Base-by-base conservation (phyloP, 1,139 yeast genomes). In the Candida albicans region DNA sequence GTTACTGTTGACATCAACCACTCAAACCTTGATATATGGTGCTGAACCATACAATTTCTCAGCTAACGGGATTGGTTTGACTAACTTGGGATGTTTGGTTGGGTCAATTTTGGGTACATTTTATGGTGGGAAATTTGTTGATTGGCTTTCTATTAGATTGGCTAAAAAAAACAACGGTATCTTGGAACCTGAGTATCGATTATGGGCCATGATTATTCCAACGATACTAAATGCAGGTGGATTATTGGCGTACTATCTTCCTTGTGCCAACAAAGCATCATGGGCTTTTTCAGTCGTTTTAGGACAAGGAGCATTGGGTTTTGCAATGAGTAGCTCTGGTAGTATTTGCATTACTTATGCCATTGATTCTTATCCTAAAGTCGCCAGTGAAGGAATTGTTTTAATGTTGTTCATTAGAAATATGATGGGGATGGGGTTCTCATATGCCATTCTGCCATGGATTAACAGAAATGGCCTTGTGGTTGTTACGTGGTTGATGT, bases 301-400 rank as follows among this genome's bases (percentile, higher is more conserved):
- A 41, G 84, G 84, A 2, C 69, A 77, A 56, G 78, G 58, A 29
- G 59, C 75, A 41, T 68, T 82, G 52, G 86, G 84, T 0, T 79
- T 80, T 55, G 76, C 83, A 39, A 75, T 77, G 73, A 71, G 76
- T 40, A 65, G 81, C 25, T 70, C 79, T 6, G 85, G 85, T 31
- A 79, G 81, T 9, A 64, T 81, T 41, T 65, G 74, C 40, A 67
- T 81, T 55, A 73, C 83, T 0, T 81, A 81, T 51, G 70, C 80
- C 7, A 69, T 80, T 40, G 87, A 82, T 49, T 69, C 79, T 44
- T 81, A 81, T 53, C 82, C 80, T 25, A 72, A 73, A 32, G 66
- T 82, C 61, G 79, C 78, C 22, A 69, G 78, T 41, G 81, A 77
- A 49, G 77, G 75, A 4, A 68, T 81, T 63, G 83, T 77, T 10